Evolutionary conservation across 495 filamentous ascomycete species (phyloP).

Genomic region (Podospora pseudoanserina): DNA sequence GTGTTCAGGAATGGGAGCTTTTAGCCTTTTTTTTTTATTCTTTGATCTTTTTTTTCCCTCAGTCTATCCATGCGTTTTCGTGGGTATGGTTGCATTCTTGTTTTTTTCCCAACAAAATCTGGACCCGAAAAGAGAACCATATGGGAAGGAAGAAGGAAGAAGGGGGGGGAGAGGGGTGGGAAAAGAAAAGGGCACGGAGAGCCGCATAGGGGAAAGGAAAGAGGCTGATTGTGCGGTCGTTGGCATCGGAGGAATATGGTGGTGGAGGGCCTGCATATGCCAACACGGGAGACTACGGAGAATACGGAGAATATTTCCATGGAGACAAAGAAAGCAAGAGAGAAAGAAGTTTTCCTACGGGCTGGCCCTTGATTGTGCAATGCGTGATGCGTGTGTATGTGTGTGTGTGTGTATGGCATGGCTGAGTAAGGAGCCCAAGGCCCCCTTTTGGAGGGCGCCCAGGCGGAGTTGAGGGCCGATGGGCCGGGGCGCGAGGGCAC

Average conservation of each 20-base stretch:
- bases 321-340: neutral
- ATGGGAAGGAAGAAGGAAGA: neutral
- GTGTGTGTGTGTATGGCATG: neutral
- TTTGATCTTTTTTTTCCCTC: neutral
- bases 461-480: neutral
- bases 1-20: conserved; percentile 17
- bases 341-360: neutral
- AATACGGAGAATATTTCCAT: neutral
- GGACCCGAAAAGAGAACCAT: neutral
- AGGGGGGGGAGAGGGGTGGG: neutral
- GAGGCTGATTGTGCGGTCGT: neutral
- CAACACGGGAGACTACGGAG: neutral
- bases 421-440: neutral
- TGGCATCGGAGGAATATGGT: neutral
- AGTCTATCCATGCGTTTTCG: neutral
- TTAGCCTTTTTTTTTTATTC: conserved; percentile 8
- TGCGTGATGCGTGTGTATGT: neutral
- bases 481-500: neutral
- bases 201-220: neutral
- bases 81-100: neutral
- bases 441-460: neutral
- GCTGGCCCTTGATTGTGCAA: neutral
- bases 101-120: neutral
- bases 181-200: neutral
- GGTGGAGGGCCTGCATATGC: neutral